Evolutionary conservation across 352 stramenopile genomes (phyloP), one percentile per base, ranked within the genome.

Genomic region (Globisporangium okanoganense): DNA sequence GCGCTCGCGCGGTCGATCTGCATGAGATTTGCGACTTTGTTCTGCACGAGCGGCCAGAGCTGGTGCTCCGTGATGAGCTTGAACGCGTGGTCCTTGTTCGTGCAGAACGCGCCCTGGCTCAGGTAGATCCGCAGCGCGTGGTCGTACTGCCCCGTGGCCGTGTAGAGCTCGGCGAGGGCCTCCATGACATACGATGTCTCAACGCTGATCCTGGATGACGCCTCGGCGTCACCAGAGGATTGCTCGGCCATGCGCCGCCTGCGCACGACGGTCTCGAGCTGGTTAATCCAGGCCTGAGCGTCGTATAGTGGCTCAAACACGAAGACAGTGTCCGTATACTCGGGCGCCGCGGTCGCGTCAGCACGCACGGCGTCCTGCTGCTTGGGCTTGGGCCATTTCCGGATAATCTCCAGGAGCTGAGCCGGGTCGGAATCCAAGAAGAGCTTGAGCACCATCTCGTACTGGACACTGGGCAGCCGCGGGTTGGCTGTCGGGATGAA

Each of bases 381-480:
- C 14, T 75, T 74, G 0, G 85, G 85, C 22, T 92, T 94, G 2
- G 85, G 85, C 85, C 82, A 94, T 45, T 92, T 94, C 14, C 78
- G 78, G 54, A 94, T 90, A 13, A 92, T 73, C 36, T 92, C 79
- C 0, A 92, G 71, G 16, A 94, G 50, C 16, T 90, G 78, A 3
- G 74, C 82, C 0, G 85, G 82, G 71, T 94, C 85, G 2, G 81
- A 90, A 48, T 92, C 85, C 22, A 94, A 48, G 44, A 94, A 94
- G 47, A 92, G 85, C 62, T 89, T 88, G 29, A 94, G 66, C 16
- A 92, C 80, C 85, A 94, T 94, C 43, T 94, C 85, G 57, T 94
- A 94, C 56, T 91, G 79, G 38, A 79, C 72, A 8, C 71, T 78
- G 0, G 85, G 85, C 6, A 94, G 64, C 3, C 82, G 71, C n/a